Conservation (phyloP, 2,329 filamentous ascomycete genomes). For the Triangularia verruculosa region DNA sequence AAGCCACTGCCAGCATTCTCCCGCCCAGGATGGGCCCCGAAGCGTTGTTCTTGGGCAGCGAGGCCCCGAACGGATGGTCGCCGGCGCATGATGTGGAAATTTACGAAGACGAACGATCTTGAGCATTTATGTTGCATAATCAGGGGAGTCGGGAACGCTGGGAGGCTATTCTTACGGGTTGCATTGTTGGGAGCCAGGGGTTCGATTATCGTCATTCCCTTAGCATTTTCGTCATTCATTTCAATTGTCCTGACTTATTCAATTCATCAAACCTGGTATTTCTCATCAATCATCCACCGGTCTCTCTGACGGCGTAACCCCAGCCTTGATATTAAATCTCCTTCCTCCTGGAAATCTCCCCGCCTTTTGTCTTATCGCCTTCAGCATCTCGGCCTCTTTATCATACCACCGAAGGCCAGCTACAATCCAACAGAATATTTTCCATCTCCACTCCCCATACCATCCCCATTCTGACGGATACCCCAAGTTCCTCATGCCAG, state of each 20-base stretch:
- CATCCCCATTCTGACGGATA: neutral
- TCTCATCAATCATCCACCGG: neutral
- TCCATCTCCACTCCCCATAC: slow-evolving; percentile 1
- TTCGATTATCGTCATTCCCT: neutral
- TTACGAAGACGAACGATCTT: neutral
- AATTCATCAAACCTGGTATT: neutral
- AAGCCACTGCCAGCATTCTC: neutral
- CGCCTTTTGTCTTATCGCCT: neutral
- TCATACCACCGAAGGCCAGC: neutral
- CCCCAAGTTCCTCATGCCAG: neutral
- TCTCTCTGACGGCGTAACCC: neutral
- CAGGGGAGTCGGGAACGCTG: neutral
- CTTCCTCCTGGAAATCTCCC: neutral
- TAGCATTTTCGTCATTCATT: neutral
- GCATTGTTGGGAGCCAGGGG: neutral
- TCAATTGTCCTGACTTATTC: neutral
- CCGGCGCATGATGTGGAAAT: slow-evolving; percentile 17
- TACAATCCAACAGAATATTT: neutral
- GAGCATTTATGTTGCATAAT: neutral
- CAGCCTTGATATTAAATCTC: slow-evolving; percentile 5
- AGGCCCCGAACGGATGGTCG: slow-evolving; percentile 25
- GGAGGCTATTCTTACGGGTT: neutral
- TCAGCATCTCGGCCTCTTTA: neutral
- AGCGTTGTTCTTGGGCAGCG: slow-evolving; percentile 23
- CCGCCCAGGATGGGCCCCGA: slow-evolving; percentile 11